These are phyloP conservation scores for Santalum album DNA, from an alignment of 164 flowering plant species.

Conservation along the genomic window DNA sequence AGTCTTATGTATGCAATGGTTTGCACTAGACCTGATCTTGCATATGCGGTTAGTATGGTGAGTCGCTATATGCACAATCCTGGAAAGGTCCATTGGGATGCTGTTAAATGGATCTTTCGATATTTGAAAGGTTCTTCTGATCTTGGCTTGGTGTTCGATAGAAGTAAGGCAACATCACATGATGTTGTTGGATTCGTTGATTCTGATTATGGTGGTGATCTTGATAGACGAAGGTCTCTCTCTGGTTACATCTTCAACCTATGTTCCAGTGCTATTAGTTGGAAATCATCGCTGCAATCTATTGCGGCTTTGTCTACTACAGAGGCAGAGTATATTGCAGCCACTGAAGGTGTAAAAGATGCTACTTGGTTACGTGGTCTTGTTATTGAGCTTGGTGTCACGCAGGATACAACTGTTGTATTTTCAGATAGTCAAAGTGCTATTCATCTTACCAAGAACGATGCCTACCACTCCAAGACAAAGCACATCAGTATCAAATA, in stretches of 20 bases:
- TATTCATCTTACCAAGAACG: neutral
- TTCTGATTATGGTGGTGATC: neutral
- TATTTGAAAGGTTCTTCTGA: too few relatives aligned
- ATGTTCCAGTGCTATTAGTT: neutral
- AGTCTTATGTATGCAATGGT: slow-evolving; percentile 1
- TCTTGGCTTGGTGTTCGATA: neutral
- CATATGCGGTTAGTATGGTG: neutral
- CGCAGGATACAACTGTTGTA: neutral
- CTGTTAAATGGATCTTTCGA: too few relatives aligned
- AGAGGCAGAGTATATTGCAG: too few relatives aligned
- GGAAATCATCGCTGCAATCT: neutral
- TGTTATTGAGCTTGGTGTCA: neutral
- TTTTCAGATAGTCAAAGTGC: slow-evolving; percentile 1
- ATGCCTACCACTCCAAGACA: too few relatives aligned
- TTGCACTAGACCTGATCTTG: too few relatives aligned
- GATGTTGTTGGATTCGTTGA: neutral
- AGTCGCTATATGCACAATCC: neutral
- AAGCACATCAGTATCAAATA: too few relatives aligned
- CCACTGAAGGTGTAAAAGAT: neutral
- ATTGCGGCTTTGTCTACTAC: neutral
- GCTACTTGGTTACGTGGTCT: neutral
- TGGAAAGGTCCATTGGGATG: neutral
- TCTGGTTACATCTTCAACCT: neutral
- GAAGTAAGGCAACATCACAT: neutral
- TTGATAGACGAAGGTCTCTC: neutral